Evolutionary conservation across 345 rosid genomes (phyloP), one percentile per base, ranked within the genome.

Genomic region (Gossypium sturtianum): DNA sequence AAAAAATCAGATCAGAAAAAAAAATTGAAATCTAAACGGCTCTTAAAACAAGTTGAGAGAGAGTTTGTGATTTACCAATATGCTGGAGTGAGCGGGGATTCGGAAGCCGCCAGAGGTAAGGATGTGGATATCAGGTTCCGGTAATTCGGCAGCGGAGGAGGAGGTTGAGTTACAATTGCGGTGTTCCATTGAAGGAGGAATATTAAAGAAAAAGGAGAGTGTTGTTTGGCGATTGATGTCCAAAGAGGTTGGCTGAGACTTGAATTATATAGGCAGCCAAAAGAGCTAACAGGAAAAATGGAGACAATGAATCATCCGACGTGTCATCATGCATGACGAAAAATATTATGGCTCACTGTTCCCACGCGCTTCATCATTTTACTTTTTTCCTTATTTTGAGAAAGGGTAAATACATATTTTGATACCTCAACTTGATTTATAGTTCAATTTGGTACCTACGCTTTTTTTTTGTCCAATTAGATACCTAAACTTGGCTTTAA

Each of bases 81-180:
- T 63, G 65, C 86, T 47, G 54, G 89, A 82, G 78, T 92, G 97
- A 2, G 87, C 91, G 0, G 93, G 87, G 77, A 94, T 89, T 44
- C 91, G 89, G 12, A 77, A 84, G 80, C 92, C 92, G 41, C 83
- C 87, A 75, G 98, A 85, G 34, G 97, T 89, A 67, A 92, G 79
- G 81, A 94, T 83, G 48, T 78, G 82, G 44, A 92, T 79, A 74
- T 93, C 96, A 0, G 94, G 78, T 62, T 86, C 81, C 4, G 86
- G 86, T 13, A 82, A 74, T 43, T 79, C 82, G 20, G 80, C n/a
- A 10, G 65, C 58, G 80, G 79, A 71, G 74, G 81, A 12, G 43
- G 77, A 16, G 29, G 51, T 23, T 2, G 77, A 20, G 67, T 34
- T 25, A 47, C n/a, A 51, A 70, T 11, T 51, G 47, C 4, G 4